Percentiles rank a stretch among this genome's conserved stretches.
Conservation (phyloP, 768 basidiomycete genomes). For the Kwoniella sp. region DNA sequence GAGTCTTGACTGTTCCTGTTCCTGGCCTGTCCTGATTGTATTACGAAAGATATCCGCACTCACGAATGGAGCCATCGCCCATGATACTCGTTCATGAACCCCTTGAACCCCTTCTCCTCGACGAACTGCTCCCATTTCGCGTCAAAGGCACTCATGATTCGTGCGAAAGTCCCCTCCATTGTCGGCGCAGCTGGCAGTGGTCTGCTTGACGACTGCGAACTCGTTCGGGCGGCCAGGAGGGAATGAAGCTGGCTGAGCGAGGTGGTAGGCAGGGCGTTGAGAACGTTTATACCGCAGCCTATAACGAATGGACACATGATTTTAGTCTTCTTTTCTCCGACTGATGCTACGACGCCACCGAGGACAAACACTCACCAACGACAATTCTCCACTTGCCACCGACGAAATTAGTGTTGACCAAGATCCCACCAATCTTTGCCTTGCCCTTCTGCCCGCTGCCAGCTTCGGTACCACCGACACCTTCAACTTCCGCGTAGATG, state of each 20-base stretch:
- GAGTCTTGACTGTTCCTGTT: no score
- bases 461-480: constrained; percentile 58
- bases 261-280: constrained; percentile 77
- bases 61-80: constrained; percentile 89
- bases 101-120: constrained; percentile 68
- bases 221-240: constrained; percentile 37
- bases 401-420: constrained; percentile 85
- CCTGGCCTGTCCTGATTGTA: background rate
- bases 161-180: constrained; percentile 74
- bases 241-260: constrained; percentile 74
- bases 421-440: constrained; percentile 82
- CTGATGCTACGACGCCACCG: background rate
- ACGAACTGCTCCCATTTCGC: constrained; percentile 76
- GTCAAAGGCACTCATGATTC: constrained; percentile 76
- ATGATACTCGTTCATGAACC: constrained; percentile 79
- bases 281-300: constrained; percentile 89
- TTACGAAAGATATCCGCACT: constrained; percentile 56
- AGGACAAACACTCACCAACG: constrained; percentile 65
- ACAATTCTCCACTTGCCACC: constrained; percentile 73
- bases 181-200: constrained; percentile 60
- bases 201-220: constrained; percentile 22
- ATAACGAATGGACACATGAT: background rate
- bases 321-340: background rate
- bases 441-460: constrained; percentile 60
- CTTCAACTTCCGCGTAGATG: constrained; percentile 68